phyloP scores from a whole-genome alignment of 768 basidiomycete genomes.

The Boletus pseudopeckii region DNA sequence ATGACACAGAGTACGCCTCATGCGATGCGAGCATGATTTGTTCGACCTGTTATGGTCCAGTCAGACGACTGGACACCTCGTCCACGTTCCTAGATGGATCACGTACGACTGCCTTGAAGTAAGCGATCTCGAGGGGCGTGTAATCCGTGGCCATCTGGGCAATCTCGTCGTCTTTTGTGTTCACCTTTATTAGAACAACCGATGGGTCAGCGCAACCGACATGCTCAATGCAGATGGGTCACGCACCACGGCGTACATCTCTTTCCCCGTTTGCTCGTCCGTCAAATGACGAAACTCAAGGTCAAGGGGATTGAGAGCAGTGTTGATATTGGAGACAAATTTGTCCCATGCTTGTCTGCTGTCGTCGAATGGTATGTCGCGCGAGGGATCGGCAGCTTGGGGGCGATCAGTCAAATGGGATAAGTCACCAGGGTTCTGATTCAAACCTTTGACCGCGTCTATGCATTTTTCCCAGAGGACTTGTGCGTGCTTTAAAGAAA shows the following conservation, averaged over 20 bases:
- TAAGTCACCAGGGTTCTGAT: background rate
- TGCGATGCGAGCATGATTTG: slow-evolving; percentile 81
- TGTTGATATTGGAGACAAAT: slow-evolving; percentile 61
- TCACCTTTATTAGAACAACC: slow-evolving; percentile 49
- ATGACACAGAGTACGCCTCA: slow-evolving; percentile 73
- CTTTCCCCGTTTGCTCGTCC: slow-evolving; percentile 63
- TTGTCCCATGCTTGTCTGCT: slow-evolving; percentile 51
- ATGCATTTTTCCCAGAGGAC: slow-evolving; percentile 66
- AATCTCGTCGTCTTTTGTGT: slow-evolving; percentile 74
- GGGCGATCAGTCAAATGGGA: background rate
- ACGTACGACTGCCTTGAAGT: slow-evolving; percentile 79
- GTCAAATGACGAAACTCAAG: slow-evolving; percentile 64
- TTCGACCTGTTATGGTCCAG: slow-evolving; percentile 58
- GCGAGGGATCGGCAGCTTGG: slow-evolving; percentile 50
- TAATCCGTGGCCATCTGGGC: slow-evolving; percentile 87
- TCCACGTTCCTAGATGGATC: background rate
- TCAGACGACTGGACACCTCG: background rate
- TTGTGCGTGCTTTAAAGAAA: slow-evolving; percentile 64
- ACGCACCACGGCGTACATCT: slow-evolving; percentile 69
- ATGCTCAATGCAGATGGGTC: background rate
- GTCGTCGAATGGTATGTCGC: slow-evolving; percentile 44
- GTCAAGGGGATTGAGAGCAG: slow-evolving; percentile 61
- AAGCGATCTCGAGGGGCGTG: slow-evolving; percentile 70
- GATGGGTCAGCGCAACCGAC: background rate
- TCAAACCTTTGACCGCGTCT: slow-evolving; percentile 66